Evolutionary conservation across 2,329 filamentous ascomycete genomes (phyloP).

Genomic region (Xylaria sp.): DNA sequence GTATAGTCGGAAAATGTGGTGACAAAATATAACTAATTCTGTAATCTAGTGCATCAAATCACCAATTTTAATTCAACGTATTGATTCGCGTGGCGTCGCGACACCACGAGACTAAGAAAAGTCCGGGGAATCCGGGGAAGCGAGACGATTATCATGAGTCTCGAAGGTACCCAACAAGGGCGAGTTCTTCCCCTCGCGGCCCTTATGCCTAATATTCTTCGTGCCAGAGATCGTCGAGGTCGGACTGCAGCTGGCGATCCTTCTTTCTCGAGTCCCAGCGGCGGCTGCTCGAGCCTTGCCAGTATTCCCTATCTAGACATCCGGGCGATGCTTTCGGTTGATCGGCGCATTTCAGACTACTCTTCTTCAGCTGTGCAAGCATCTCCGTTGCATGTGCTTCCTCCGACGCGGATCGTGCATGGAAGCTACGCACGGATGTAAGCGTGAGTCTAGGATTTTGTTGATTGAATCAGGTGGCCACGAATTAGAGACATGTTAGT

Average conservation of each 20-base stretch:
- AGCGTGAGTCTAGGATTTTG: background rate
- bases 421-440: background rate
- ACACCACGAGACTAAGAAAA: background rate
- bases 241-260: background rate
- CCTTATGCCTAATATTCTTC: background rate
- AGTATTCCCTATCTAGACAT: background rate
- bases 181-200: background rate
- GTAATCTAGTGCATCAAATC: background rate
- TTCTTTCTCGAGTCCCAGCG: background rate
- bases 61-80: background rate
- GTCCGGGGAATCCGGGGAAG: background rate
- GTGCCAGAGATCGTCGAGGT: background rate
- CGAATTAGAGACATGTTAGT: no score
- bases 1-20: background rate
- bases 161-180: background rate
- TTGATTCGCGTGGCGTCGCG: background rate
- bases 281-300: no score
- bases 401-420: background rate
- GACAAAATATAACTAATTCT: background rate
- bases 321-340: background rate
- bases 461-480: background rate
- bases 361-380: background rate
- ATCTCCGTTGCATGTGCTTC: background rate
- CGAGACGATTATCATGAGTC: no score
- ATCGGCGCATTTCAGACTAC: background rate